Base-by-base conservation (phyloP, 441 rosid genomes). In the Mallotus repandus region DNA sequence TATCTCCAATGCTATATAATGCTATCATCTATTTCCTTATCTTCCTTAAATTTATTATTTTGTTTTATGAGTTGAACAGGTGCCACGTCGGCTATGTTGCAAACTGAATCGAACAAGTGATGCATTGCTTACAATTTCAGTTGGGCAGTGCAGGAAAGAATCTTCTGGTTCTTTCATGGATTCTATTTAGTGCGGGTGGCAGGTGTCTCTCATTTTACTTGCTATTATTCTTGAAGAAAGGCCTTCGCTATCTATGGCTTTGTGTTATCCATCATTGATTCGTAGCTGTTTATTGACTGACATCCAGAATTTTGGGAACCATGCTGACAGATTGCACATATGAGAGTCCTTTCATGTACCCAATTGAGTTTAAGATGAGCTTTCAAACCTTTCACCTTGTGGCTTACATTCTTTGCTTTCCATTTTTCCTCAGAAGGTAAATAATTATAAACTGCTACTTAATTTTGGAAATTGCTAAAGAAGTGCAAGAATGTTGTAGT, bases 81-180 rank as follows among this genome's bases (percentile, higher is more conserved):
- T 79, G 48, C 98, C 95, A 0, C 86, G 98, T 73, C 88, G 94
- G 55, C 72, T 89, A 59, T 94, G 96, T 80, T 91, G 96, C 84
- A 88, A 83, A 82, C 75, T 91, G 78, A 84, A 88, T 78, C 79
- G 79, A 75, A 78, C 81, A 18, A 69, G 73, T 72, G 79, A 83
- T 25, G 87, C 84, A 71, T 76, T 80, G 68, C 88, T 91, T 73
- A 79, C 79, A 75, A 79, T 94, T 65, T 78, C 84, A 68, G 97
- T 94, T 73, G 86, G 86, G 81, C 89, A 92, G 77, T 89, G 97
- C 77, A 86, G 75, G 52, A 87, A 83, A 74, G 85, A 84, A 79
- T 79, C 83, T 58, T 79, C 76, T 71, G 83, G 87, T 77, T 78
- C 88, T 48, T 74, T 76, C 80, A 66, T 80, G 55, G 86, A 81